phyloP scores from a whole-genome alignment of 306 rosid genomes.

The Cucumis melo region DNA sequence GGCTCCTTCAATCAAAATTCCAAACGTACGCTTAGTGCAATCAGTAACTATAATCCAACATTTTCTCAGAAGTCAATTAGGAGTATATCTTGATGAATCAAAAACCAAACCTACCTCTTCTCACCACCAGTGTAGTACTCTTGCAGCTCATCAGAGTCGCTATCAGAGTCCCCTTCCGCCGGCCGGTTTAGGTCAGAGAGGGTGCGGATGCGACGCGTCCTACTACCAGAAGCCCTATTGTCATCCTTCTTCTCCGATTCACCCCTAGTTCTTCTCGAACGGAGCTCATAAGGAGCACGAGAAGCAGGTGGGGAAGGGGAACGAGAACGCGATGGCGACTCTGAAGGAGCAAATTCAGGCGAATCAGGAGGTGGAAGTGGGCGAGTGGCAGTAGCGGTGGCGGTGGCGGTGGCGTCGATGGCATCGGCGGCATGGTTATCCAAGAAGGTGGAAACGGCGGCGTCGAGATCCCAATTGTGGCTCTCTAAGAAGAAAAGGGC shows the following conservation, averaged over 20 bases:
- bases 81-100: not conserved
- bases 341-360: constrained; percentile 14
- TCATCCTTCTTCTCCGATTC: constrained; percentile 12
- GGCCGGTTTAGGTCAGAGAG: constrained; percentile 56
- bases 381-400: constrained; percentile 1
- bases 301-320: constrained; percentile 14
- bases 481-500: constrained; percentile 71
- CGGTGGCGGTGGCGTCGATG: not conserved
- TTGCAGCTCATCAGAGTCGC: constrained; percentile 63
- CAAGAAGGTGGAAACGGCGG: constrained; percentile 73
- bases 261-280: constrained; percentile 37
- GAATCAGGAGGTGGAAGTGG: constrained; percentile 7
- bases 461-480: constrained; percentile 81
- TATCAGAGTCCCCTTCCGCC: constrained; percentile 26
- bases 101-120: constrained; percentile 40
- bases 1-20: not conserved
- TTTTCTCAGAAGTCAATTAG: not conserved
- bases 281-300: constrained; percentile 56
- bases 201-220: constrained; percentile 35
- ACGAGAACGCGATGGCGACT: constrained; percentile 22
- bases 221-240: constrained; percentile 30
- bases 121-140: constrained; percentile 87
- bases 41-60: not conserved
- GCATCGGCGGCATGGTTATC: constrained; percentile 20
- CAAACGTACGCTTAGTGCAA: not conserved